Evolutionary conservation across 371 early-diverging fungal species (phyloP).

Genomic region (Mortierella sp.): DNA sequence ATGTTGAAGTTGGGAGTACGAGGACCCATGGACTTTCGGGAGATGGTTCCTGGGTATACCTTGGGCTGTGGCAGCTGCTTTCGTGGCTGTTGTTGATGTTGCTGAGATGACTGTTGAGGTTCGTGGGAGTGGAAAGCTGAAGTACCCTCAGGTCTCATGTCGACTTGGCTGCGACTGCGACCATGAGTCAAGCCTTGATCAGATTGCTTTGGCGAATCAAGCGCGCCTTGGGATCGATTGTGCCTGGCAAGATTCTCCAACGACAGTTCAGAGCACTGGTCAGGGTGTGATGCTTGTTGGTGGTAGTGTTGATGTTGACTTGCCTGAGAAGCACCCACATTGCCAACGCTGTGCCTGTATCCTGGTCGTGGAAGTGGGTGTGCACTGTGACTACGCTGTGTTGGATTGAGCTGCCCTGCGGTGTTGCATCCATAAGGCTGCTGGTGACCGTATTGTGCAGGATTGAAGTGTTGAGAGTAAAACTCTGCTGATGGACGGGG

Average conservation of each 20-base stretch:
- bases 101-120: slow-evolving; percentile 9
- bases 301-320: slow-evolving; percentile 5
- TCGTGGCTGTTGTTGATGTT: slow-evolving; percentile 7
- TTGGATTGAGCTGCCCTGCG: background rate
- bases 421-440: background rate
- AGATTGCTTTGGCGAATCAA: slow-evolving; percentile 7
- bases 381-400: background rate
- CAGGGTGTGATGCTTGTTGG: background rate
- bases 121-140: slow-evolving; percentile 19
- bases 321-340: background rate
- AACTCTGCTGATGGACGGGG: slow-evolving; percentile 21
- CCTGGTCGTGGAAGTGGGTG: slow-evolving; percentile 2
- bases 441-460: background rate
- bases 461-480: slow-evolving; percentile 15
- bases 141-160: slow-evolving; percentile 12
- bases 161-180: slow-evolving; percentile 25
- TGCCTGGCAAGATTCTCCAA: slow-evolving; percentile 38
- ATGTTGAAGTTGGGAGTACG: slow-evolving; percentile 22
- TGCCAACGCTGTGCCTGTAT: slow-evolving; percentile 28
- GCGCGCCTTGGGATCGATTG: slow-evolving; percentile 29
- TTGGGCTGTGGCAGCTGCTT: slow-evolving; percentile 6
- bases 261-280: slow-evolving; percentile 13
- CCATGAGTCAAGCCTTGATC: slow-evolving; percentile 13
- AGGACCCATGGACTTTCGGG: slow-evolving; percentile 1
- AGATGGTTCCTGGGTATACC: slow-evolving; percentile 5